Evolutionary conservation across 176 grass and related monocot genomes (phyloP).

Genomic region (Aegilops sharonensis): DNA sequence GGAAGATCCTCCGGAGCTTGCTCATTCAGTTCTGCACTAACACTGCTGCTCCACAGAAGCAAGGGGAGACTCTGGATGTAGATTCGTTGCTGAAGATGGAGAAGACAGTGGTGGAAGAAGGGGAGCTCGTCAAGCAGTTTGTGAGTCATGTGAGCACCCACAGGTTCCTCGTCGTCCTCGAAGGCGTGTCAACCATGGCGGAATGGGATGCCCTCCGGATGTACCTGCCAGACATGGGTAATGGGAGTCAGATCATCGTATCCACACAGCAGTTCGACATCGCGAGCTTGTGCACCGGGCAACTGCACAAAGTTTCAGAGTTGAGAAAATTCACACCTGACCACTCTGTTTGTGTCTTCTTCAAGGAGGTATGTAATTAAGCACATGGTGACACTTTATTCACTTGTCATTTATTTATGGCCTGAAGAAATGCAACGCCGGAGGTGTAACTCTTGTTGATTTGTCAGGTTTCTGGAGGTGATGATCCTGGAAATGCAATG

Average conservation of each 20-base stretch:
- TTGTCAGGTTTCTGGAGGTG: too few species aligned
- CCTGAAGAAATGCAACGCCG: neutral
- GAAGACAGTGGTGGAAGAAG: neutral
- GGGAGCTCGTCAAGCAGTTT: neutral
- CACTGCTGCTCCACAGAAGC: neutral
- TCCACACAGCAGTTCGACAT: neutral
- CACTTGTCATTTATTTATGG: neutral
- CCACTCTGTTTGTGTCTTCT: neutral
- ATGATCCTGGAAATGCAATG: too few species aligned
- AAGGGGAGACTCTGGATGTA: neutral
- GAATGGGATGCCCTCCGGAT: neutral
- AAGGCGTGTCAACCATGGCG: neutral
- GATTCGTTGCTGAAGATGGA: neutral
- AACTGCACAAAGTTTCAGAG: neutral
- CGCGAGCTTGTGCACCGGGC: neutral
- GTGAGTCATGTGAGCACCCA: neutral
- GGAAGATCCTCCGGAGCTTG: neutral
- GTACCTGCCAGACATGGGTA: neutral
- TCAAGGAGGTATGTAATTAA: neutral
- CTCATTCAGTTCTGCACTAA: neutral
- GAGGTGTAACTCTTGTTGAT: too few species aligned
- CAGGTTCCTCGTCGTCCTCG: neutral
- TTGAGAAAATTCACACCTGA: neutral
- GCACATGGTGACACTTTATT: neutral
- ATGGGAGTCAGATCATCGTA: neutral